Evolutionary conservation across 768 basidiomycete species (phyloP), one percentile per base, ranked within the genome.

Genomic region (Suillus discolor): DNA sequence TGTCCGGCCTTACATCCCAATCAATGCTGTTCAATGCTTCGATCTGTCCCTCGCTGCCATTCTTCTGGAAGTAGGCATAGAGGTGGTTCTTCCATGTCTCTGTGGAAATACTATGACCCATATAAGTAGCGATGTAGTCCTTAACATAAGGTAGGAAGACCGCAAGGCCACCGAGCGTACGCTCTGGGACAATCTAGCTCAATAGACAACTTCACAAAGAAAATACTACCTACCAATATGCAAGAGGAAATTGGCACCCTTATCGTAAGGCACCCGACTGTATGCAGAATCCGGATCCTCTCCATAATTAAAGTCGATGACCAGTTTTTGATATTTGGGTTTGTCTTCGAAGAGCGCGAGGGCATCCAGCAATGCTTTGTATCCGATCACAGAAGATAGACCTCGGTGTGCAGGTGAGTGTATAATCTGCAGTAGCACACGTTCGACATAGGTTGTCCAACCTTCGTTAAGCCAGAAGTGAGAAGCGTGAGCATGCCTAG

Each of bases 391-490:
- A 73, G 77, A 87, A 51, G 79, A 79, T 69, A 89, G 83, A 23
- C 82, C 84, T 59, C 86, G 79, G 59, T 79, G 81, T 4, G 80
- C 78, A 44, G 82, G 79, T 2, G 83, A 82, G 70, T 86, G 81
- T 11, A 85, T 76, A 38, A 75, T 71, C 41, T 78, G 76, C 42
- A 80, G 79, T 65, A 87, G 74, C 20, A 87, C 71, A n/a, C 86
- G 79, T 73, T 89, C 88, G 28, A 83, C 79, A 72, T 88, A 89
- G 8, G 85, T 87, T 42, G 87, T 88, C 81, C 83, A 87, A 41
- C 85, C 81, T 75, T 86, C 82, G 71, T 84, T 85, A 28, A 85
- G 80, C 81, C 82, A 83, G 69, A 82, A 83, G 70, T 82, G 79
- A 9, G 78, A 73, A n/a, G 80, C 76, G 62, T 82, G 70, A 5